Evolutionary conservation across 2,329 filamentous ascomycete species (phyloP), one percentile per base, ranked within the genome.

Genomic region (Hymenoscyphus linearis): DNA sequence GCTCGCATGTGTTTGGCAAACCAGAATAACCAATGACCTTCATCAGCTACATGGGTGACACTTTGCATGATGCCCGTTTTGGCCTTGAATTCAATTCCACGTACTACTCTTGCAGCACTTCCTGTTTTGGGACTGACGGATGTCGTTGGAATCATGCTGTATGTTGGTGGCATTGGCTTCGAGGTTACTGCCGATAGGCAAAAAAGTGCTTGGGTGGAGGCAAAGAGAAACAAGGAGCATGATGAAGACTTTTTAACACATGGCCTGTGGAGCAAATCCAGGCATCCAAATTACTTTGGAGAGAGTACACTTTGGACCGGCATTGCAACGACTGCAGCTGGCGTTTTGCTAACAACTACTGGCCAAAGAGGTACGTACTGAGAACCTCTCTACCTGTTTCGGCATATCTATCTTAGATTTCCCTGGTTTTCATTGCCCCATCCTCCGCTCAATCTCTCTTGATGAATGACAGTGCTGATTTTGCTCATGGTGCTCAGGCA

Each of bases 281-380:
- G 85, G 63, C 85, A 88, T 73, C 87, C 87, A 0, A 88, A 90
- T 69, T 90, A 90, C 75, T 88, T 90, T 71, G 60, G 87, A n/a
- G 87, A 90, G 72, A 80, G 79, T 31, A 86, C 84, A 12, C 76
- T 90, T 35, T 90, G 86, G 87, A 85, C 82, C 0, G 87, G 87
- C 1, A 82, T 90, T 61, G 85, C 86, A 0, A 81, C 83, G 4
- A 74, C 78, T 0, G 80, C 84, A 0, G 83, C 80, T 0, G 85
- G 85, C 0, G 76, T 84, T 1, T 74, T 90, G 55, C 73, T 81
- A 1, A 76, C 77, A 14, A 75, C 73, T n/a, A 79, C 82, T 0
- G 82, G 82, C 1, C 83, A 85, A 71, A 68, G 76, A 1, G 84
- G 44, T 50, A 25, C 12, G 44, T 22, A 4, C 10, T 9, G 4